Percentiles rank a stretch among this genome's conserved stretches.
phyloP scores from a whole-genome alignment of 108 stramenopile species.

The Discostella stelligeroides region DNA sequence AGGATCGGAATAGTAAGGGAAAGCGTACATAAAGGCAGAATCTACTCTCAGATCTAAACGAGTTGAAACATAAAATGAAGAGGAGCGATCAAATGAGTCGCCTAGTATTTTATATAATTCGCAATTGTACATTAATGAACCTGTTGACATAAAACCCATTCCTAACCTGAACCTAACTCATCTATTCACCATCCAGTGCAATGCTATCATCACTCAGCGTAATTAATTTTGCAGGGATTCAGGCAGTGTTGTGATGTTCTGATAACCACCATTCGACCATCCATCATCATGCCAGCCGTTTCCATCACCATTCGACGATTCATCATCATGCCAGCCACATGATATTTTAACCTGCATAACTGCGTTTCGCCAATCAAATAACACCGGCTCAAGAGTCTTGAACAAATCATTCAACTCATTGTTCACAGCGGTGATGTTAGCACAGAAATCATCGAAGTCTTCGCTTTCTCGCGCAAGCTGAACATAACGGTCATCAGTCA shows the following conservation, averaged over 20 bases:
- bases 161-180: too few relatives aligned
- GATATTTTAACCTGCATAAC: conserved; percentile 34
- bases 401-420: conserved; percentile 11
- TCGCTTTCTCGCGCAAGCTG: conserved; percentile 23
- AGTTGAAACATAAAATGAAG: too few relatives aligned
- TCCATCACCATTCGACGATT: conserved; percentile 3
- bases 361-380: conserved; percentile 39
- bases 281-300: neutral
- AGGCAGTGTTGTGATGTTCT: too few relatives aligned
- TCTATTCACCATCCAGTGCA: too few relatives aligned
- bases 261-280: neutral
- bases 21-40: neutral
- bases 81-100: too few relatives aligned
- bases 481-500: conserved; percentile 21
- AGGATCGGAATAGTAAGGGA: neutral
- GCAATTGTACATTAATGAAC: too few relatives aligned
- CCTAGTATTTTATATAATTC: too few relatives aligned
- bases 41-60: too few relatives aligned
- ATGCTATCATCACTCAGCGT: too few relatives aligned
- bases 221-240: too few relatives aligned
- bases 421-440: conserved; percentile 19
- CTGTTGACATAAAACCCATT: too few relatives aligned
- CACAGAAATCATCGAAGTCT: conserved; percentile 43
- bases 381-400: conserved; percentile 18
- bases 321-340: conserved; percentile 10